Base-by-base conservation (phyloP, 495 filamentous ascomycete species). In the Haplographium delicatum region DNA sequence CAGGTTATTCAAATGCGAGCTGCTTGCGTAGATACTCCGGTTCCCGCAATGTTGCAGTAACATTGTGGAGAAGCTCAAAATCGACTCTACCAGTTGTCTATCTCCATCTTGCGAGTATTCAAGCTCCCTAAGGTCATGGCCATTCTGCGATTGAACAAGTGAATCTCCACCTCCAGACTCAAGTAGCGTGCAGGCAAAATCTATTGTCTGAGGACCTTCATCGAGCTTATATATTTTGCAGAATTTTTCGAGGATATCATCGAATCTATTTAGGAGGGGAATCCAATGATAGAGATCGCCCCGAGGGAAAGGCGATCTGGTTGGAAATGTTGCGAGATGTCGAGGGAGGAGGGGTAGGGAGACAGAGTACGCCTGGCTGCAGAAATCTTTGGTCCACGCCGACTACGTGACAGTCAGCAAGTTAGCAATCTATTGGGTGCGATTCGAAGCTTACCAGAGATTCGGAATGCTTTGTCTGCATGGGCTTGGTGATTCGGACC, bases 221-320 rank as follows among this genome's bases (percentile, higher is more conserved):
- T 81, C 80, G 25, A 99, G 74, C 53, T 78, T 81, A 69, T 99
- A 97, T 58, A 82, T 85, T 28, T 83, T 73, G 64, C 82, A 89
- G 62, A 91, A 85, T 22, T 80, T 76, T 49, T 94, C 88, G 15
- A 97, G 71, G 50, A 96, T 80, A 53, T 78, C 76, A 67, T 99
- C 94, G 66, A 99, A 97, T 51, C 91, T 84, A 69, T 99, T 91
- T 39, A 99, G 72, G 33, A 95, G 76, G 26, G 87, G 83, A 62
- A 97, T 96, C 94, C 94, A 99, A 73, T 99, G 90, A 61, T 97
- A 97, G 35, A 97, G 74, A 60, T 99, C 94, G 39, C 94, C 94
- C 65, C 93, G 79, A n/a, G 91, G 91, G 61, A 96, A 96, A 22
- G 88, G 88, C 94, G 91, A 97, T 78, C 81, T 75, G 47, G 79